Evolutionary conservation across 495 filamentous ascomycete species (phyloP).

Genomic region (Clohesyomyces aquaticus): DNA sequence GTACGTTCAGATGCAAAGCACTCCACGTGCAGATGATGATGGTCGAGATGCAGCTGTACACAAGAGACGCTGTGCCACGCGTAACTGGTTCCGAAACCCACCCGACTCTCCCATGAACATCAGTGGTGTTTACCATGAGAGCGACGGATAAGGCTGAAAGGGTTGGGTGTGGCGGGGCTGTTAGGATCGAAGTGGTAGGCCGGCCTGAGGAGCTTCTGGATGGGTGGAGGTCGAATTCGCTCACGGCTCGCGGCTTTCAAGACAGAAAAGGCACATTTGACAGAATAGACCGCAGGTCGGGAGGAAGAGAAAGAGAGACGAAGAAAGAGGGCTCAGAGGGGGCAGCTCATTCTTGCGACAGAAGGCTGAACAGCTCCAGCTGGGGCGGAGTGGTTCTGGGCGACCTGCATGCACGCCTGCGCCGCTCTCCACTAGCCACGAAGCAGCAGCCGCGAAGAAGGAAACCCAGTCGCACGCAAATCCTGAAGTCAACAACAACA

Average conservation of each 20-base stretch:
- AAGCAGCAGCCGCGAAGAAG: neutral
- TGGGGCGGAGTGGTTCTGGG: neutral
- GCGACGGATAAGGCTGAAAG: slow-evolving; percentile 1
- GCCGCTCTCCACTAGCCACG: neutral
- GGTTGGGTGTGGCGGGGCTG: neutral
- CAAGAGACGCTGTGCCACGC: slow-evolving; percentile 21
- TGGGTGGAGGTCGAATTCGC: neutral
- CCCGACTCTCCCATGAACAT: slow-evolving; percentile 4
- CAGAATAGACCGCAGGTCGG: neutral
- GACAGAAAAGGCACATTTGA: neutral
- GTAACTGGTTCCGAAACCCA: slow-evolving; percentile 14
- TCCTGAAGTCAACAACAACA: too few species aligned
- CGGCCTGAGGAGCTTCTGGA: neutral
- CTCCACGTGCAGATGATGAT: slow-evolving; percentile 24
- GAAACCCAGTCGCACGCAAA: neutral
- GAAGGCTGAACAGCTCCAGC: neutral
- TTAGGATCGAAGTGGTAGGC: neutral
- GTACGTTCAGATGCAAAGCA: slow-evolving; percentile 23
- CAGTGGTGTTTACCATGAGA: neutral
- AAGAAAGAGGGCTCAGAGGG: neutral
- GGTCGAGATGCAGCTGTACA: slow-evolving; percentile 21
- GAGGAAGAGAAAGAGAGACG: neutral
- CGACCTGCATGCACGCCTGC: too few species aligned
- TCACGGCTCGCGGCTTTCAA: too few species aligned
- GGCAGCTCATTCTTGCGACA: slow-evolving; percentile 16